A percentile compares a stretch with the other conserved stretches of the same genome.
These are phyloP conservation scores for Volvariella surrecta DNA, from an alignment of 1,284 basidiomycete genomes.

Conservation along the genomic window DNA sequence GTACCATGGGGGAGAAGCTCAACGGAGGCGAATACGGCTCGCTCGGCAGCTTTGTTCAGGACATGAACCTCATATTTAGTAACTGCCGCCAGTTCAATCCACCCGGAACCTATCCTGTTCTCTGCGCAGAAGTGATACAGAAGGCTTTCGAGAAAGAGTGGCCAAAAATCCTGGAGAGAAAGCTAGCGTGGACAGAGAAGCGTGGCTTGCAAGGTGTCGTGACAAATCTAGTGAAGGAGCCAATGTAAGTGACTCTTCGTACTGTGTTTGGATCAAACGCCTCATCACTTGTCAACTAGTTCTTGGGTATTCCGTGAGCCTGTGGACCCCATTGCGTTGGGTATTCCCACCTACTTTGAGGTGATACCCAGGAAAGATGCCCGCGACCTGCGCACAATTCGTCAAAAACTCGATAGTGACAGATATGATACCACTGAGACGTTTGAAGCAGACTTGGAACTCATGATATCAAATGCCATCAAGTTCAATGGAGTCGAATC, in stretches of 20 bases:
- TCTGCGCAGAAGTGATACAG: conserved; percentile 70
- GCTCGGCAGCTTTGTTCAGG: conserved; percentile 78
- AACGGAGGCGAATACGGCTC: conserved; percentile 58
- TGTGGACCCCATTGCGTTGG: conserved; percentile 71
- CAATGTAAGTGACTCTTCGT: conserved; percentile 41
- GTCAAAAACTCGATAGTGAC: conserved; percentile 74
- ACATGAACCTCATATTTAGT: conserved; percentile 78
- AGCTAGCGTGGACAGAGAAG: conserved; percentile 76
- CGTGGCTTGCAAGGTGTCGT: conserved; percentile 69
- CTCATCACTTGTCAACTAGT: conserved; percentile 24
- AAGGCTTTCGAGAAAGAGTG: conserved; percentile 81
- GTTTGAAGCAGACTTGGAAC: conserved; percentile 74
- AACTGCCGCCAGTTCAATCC: conserved; percentile 93
- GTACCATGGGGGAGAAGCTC: conserved; percentile 74
- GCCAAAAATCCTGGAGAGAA: conserved; percentile 69
- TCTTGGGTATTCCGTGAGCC: conserved; percentile 78
- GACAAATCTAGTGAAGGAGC: conserved; percentile 65
- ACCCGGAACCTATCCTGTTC: conserved; percentile 65
- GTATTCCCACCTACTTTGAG: conserved; percentile 79
- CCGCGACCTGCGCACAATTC: conserved; percentile 81
- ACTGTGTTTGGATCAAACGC: neutral
- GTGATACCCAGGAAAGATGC: conserved; percentile 80
- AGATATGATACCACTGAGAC: conserved; percentile 73
- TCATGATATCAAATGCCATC: conserved; percentile 84
- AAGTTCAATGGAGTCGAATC: conserved; percentile 79